Evolutionary conservation across 2,329 filamentous ascomycete species (phyloP).

Genomic region (Cladosporium colombiae): DNA sequence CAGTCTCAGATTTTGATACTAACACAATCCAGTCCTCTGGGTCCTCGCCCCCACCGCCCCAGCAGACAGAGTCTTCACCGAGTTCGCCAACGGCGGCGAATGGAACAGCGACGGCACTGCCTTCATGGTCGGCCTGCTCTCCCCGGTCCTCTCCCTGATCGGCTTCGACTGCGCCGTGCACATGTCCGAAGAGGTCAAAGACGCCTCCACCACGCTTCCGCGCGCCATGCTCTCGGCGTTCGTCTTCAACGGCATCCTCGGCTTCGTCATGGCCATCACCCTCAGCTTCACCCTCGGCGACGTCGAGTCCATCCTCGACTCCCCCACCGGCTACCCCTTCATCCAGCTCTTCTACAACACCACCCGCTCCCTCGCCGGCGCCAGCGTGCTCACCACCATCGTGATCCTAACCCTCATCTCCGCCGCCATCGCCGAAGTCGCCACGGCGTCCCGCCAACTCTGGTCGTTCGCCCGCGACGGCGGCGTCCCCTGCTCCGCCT

Average conservation of each 20-base stretch:
- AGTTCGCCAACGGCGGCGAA: conserved; percentile 34
- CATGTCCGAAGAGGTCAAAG: conserved; percentile 53
- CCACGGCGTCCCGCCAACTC: conserved; percentile 44
- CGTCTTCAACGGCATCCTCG: conserved; percentile 51
- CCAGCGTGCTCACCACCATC: conserved; percentile 52
- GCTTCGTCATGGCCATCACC: conserved; percentile 49
- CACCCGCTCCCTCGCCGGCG: conserved; percentile 45
- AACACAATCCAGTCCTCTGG: conserved; percentile 33
- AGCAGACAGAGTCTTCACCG: conserved; percentile 33
- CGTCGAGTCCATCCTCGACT: conserved; percentile 42
- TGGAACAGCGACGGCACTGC: conserved; percentile 39
- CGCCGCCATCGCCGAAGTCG: conserved; percentile 39
- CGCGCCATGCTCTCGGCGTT: conserved; percentile 51
- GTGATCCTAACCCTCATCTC: conserved; percentile 36
- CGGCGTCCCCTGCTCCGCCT: conserved; percentile 42
- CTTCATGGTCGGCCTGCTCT: conserved; percentile 38
- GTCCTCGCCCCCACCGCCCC: conserved; percentile 31
- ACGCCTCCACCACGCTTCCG: conserved; percentile 51
- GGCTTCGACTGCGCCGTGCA: conserved; percentile 41
- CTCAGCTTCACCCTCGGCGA: conserved; percentile 49
- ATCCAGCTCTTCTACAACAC: conserved; percentile 53
- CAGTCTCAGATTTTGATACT: neutral
- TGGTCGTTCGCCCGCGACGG: conserved; percentile 47
- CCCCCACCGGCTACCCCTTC: conserved; percentile 51
- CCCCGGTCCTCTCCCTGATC: conserved; percentile 38